phyloP scores from a whole-genome alignment of 2,329 filamentous ascomycete genomes.

The Fusarium sarcochroum region DNA sequence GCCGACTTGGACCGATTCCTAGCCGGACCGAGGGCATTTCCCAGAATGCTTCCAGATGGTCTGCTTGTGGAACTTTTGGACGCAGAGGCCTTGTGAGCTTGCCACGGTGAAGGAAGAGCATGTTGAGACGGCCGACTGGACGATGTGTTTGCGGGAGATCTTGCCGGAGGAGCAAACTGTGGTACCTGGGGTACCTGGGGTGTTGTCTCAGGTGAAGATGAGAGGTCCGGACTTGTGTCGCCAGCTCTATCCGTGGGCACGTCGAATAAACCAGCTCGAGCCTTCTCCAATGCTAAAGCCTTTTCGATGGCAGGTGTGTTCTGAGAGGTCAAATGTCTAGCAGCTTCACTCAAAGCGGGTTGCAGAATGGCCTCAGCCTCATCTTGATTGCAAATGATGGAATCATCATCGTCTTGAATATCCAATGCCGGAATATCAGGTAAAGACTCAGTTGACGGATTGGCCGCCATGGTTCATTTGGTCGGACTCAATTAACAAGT shows the following conservation, averaged over 20 bases:
- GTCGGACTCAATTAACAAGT: not conserved
- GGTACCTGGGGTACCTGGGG: conserved; percentile 14
- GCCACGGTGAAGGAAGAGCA: conserved; percentile 51
- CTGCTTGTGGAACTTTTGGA: conserved; percentile 40
- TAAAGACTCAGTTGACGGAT: conserved; percentile 12
- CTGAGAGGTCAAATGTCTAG: conserved; percentile 68
- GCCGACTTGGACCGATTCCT: conserved; percentile 68
- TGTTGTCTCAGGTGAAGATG: conserved; percentile 38
- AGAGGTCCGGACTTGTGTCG: conserved; percentile 45
- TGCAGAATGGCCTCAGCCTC: conserved; percentile 72
- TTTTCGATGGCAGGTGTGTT: conserved; percentile 71
- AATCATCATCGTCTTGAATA: conserved; percentile 38
- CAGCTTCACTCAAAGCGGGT: conserved; percentile 69
- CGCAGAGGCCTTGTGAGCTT: conserved; percentile 40
- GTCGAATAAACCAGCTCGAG: conserved; percentile 50
- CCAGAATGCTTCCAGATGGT: conserved; percentile 54
- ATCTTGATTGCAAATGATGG: conserved; percentile 61
- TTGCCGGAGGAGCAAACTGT: conserved; percentile 17
- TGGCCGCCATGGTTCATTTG: conserved; percentile 29
- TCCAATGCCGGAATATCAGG: conserved; percentile 17
- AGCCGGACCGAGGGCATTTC: conserved; percentile 62
- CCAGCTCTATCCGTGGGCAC: conserved; percentile 38
- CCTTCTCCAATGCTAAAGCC: conserved; percentile 66
- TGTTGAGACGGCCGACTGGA: conserved; percentile 14
- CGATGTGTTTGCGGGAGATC: conserved; percentile 13